A percentile compares a stretch with the other conserved stretches of the same genome.
phyloP scores from a whole-genome alignment of 78 protist genomes.

The Dictyostelium intermedium region DNA sequence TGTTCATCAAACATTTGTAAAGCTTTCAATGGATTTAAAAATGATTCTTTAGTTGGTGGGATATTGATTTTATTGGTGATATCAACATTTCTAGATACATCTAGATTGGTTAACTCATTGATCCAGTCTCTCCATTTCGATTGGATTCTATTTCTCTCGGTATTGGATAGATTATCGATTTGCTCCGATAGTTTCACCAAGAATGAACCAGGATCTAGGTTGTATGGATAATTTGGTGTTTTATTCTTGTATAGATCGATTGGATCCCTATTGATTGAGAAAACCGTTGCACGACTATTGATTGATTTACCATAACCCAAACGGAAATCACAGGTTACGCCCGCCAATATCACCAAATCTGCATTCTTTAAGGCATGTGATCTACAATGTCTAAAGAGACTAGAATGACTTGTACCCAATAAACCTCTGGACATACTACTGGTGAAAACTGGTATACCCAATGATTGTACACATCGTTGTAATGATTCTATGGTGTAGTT shows the following conservation, averaged over 20 bases:
- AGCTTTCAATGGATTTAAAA: constrained; percentile 63
- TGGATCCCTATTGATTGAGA: constrained; percentile 65
- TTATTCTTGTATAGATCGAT: constrained; percentile 75
- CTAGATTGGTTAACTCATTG: neutral
- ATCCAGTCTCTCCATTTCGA: constrained; percentile 33
- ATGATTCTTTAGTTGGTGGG: neutral
- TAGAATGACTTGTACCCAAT: constrained; percentile 45
- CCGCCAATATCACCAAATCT: constrained; percentile 83
- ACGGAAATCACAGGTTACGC: constrained; percentile 87
- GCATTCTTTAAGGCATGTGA: constrained; percentile 81
- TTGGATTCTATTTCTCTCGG: neutral
- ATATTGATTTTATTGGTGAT: neutral
- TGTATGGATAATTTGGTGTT: constrained; percentile 56
- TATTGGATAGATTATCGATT: neutral
- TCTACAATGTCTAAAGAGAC: constrained; percentile 79
- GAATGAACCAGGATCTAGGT: constrained; percentile 79
- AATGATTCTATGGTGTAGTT: neutral
- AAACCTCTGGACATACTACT: constrained; percentile 87
- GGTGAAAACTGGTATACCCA: constrained; percentile 79
- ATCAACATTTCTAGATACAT: constrained; percentile 23
- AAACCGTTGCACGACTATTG: constrained; percentile 28
- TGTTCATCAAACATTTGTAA: constrained; percentile 35
- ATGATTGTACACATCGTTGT: constrained; percentile 19
- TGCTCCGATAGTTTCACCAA: constrained; percentile 1
- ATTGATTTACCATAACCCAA: constrained; percentile 85